Base-by-base conservation (phyloP, 2,329 filamentous ascomycete genomes). In the Trichoderma guizhouense region DNA sequence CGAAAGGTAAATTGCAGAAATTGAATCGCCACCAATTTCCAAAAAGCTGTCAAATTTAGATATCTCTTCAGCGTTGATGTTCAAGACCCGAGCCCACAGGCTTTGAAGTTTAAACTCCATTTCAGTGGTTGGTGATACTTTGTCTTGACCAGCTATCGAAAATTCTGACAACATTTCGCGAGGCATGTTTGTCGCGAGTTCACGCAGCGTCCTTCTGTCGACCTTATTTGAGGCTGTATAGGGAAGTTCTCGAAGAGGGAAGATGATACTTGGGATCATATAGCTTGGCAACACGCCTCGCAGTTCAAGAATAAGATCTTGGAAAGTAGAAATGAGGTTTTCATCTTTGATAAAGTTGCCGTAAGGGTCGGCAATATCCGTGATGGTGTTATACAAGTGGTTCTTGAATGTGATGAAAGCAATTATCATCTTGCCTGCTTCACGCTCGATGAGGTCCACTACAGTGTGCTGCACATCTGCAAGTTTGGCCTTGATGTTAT, bases 21-120 rank as follows among this genome's bases (percentile, higher is more conserved):
- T 78, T 0, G 84, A 85, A 76, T 85, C 83, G 5, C 84, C 83
- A 0, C 83, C 83, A 3, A 84, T 76, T 0, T 76, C 77, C 73
- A 84, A 81, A 76, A 84, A 84, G 76, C 78, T 79, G 73, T 81
- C 71, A n/a, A 64, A 34, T 26, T 58, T 58, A 3, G 47, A 51
- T 30, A 72, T 70, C 2, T 36, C 34, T 14, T 64, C 65, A 8
- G 47, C 2, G 18, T 70, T 26, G 24, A 72, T 43, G 8, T 53
- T 64, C 15, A 72, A n/a, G 4, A 69, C 30, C 1, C 36, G 57
- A 32, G 65, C 71, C 71, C 71, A 72, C 11, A 72, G 51, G 5
- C 60, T 43, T 12, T 55, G 66, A 8, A 70, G 51, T 21, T 26
- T 60, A 2, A 71, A 15, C 36, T 64, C 66, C 21, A 51, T 24